phyloP scores from a whole-genome alignment of 352 stramenopile species.

The Phytopythium cucurbitacearum region DNA sequence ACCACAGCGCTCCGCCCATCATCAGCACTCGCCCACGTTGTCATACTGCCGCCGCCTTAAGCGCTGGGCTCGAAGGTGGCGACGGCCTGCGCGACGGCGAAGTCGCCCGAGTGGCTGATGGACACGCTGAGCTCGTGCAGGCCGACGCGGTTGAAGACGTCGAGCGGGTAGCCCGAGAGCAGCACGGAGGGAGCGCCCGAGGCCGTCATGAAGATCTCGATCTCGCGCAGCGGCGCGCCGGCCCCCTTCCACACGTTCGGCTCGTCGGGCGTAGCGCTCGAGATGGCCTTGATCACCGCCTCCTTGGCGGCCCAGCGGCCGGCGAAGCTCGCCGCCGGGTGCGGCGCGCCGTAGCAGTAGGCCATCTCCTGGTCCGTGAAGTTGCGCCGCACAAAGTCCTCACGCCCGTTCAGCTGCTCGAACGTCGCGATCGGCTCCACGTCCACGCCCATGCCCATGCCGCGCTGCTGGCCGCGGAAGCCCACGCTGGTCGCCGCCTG shows the following conservation, averaged over 20 bases:
- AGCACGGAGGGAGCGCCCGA: constrained; percentile 74
- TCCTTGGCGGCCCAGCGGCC: constrained; percentile 88
- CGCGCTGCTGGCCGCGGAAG: constrained; percentile 30
- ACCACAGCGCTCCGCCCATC: constrained; percentile 3
- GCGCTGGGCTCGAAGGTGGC: constrained; percentile 49
- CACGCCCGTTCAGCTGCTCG: constrained; percentile 65
- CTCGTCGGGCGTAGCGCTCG: constrained; percentile 55
- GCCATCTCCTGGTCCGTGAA: constrained; percentile 85
- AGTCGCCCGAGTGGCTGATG: constrained; percentile 88
- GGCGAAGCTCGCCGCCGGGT: constrained; percentile 83
- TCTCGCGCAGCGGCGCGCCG: constrained; percentile 72
- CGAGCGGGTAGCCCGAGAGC: constrained; percentile 67
- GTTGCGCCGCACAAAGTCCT: constrained; percentile 85
- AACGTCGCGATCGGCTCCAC: constrained; percentile 84
- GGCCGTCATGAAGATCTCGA: constrained; percentile 80
- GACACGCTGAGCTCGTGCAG: constrained; percentile 77
- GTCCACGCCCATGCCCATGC: constrained; percentile 73
- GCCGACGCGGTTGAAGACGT: constrained; percentile 76
- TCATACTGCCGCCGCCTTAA: neutral
- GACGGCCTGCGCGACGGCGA: constrained; percentile 81
- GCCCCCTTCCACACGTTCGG: constrained; percentile 72
- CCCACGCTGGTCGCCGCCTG: constrained; percentile 45
- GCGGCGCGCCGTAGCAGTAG: constrained; percentile 77
- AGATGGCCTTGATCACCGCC: constrained; percentile 90
- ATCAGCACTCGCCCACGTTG: neutral